These are phyloP conservation scores for Fusarium incarnatum DNA, from an alignment of 2,329 filamentous ascomycete species.

Conservation along the genomic window DNA sequence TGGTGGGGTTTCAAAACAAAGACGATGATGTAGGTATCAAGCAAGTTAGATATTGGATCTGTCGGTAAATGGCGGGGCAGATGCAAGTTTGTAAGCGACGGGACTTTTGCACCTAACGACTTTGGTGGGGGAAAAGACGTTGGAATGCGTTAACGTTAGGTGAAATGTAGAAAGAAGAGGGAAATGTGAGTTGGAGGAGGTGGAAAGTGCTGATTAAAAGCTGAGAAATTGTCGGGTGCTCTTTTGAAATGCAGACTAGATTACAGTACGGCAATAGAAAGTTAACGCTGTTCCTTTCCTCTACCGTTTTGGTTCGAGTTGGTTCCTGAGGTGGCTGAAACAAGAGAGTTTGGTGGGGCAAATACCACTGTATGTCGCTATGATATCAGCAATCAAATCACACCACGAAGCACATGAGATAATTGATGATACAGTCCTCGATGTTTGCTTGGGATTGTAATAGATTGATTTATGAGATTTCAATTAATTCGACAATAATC, in stretches of 20 bases:
- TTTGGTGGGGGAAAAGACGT: neutral
- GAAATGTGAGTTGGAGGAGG: neutral
- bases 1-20: slow-evolving; percentile 7
- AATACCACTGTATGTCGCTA: slow-evolving; percentile 11
- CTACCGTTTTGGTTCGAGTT: slow-evolving; percentile 7
- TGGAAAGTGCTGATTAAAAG: slow-evolving; percentile 19
- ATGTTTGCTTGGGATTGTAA: neutral
- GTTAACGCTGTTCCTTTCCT: neutral
- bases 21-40: slow-evolving; percentile 30
- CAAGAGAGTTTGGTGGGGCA: slow-evolving; percentile 22
- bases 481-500: fast-evolving
- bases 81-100: slow-evolving; percentile 25
- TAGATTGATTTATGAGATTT: neutral
- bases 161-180: neutral
- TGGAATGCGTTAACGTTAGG: neutral
- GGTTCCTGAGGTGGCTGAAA: slow-evolving; percentile 29
- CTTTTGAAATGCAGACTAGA: neutral
- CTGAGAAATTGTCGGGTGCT: slow-evolving; percentile 12
- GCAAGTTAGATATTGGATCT: neutral
- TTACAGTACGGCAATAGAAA: neutral
- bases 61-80: slow-evolving; percentile 31
- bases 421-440: slow-evolving; percentile 5
- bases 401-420: slow-evolving; percentile 13
- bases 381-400: slow-evolving; percentile 36
- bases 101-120: slow-evolving; percentile 7